These are phyloP conservation scores for Globisporangium iwayamae DNA, from an alignment of 352 stramenopile genomes.

Conservation along the genomic window DNA sequence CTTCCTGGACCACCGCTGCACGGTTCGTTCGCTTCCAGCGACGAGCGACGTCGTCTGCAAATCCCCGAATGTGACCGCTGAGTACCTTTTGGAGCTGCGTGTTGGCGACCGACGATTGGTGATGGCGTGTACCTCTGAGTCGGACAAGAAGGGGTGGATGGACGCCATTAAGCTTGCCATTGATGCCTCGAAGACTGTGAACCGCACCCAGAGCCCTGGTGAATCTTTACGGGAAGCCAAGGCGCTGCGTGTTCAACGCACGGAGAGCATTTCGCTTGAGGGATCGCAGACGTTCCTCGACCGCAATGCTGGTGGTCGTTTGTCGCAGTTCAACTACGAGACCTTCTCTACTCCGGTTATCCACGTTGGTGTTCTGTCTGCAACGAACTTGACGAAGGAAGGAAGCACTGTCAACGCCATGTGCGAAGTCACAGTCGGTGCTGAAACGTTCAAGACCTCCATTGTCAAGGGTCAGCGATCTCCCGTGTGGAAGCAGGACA, in stretches of 20 bases:
- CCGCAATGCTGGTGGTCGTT: constrained; percentile 55
- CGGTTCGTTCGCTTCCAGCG: constrained; percentile 62
- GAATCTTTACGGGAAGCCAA: constrained; percentile 54
- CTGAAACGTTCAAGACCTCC: constrained; percentile 82
- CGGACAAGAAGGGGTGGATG: constrained; percentile 86
- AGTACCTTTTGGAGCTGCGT: constrained; percentile 70
- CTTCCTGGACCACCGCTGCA: constrained; percentile 76
- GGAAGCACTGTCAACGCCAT: constrained; percentile 73
- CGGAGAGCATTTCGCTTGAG: constrained; percentile 62
- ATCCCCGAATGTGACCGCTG: constrained; percentile 62
- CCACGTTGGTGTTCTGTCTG: constrained; percentile 76
- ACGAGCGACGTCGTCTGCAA: constrained; percentile 69
- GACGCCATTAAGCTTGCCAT: constrained; percentile 83
- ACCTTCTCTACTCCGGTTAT: constrained; percentile 76
- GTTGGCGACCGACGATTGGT: constrained; percentile 76
- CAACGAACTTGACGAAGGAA: constrained; percentile 75
- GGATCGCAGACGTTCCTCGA: constrained; percentile 55
- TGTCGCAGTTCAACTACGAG: constrained; percentile 87
- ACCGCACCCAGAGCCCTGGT: constrained; percentile 47
- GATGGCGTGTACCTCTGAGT: constrained; percentile 82
- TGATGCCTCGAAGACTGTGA: constrained; percentile 81
- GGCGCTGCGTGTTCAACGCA: constrained; percentile 59
- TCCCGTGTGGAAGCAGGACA: constrained; percentile 85
- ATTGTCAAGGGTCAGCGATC: constrained; percentile 80
- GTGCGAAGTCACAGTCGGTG: constrained; percentile 78